Evolutionary conservation across 257 asterid species (phyloP), one percentile per base, ranked within the genome.

Genomic region (Primulina eburnea): DNA sequence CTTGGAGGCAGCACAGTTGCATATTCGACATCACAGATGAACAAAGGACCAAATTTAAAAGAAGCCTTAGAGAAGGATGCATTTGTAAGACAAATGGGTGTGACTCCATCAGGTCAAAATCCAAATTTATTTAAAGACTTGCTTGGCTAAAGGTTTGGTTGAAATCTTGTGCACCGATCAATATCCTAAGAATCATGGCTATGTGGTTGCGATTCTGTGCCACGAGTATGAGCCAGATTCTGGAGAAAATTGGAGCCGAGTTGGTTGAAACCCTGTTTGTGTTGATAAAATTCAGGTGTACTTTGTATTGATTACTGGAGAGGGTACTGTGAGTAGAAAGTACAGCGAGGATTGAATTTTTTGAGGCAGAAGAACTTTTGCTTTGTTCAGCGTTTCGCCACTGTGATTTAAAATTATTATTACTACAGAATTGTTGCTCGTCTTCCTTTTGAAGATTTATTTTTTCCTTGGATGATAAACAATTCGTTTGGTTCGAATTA

Each of bases 31-130:
- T 77, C 76, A 40, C 87, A 75, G 53, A 28, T 63, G 70, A 84
- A 78, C 78, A 88, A 89, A 78, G 99, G 97, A 20, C 95, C 88
- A 1, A 91, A 81, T 71, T 66, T 75, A 74, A 91, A 85, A 83
- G 97, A 86, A 43, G 88, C 90, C 32, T 71, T 94, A 81, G 92
- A 84, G 66, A 94, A 88, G 82, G 99, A 94, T 82, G 88, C 97
- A 30, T 89, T 81, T 12, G 99, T 88, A 28, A 88, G 99, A 79
- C 99, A 94, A 74, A 57, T 94, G 87, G 99, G 99, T 1, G 94
- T 89, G 78, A 84, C 87, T 17, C 97, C 97, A 57, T 76, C 95
- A 21, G 85, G 90, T 76, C 93, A 89, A 86, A 89, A 89, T 78
- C 97, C 99, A 69, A 91, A 80, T 82, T 82, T 94, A 76, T 94